Evolutionary conservation across 179 eudicot species (phyloP).

Genomic region (Camellia oleifera): DNA sequence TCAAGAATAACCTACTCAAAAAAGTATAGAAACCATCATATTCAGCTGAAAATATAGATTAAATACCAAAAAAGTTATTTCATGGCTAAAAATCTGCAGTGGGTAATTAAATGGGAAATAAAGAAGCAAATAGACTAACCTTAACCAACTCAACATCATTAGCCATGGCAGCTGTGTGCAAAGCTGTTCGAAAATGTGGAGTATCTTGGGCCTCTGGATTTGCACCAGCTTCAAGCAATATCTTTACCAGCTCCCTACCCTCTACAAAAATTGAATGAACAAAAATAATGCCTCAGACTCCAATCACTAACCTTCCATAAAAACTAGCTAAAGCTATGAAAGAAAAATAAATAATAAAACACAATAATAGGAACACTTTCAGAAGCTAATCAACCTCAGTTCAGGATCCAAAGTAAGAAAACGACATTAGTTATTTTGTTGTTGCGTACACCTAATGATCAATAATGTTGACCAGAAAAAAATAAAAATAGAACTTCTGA

Average conservation of each 20-base stretch:
- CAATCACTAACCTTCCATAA: not conserved
- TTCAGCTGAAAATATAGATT: not conserved
- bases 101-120: not conserved
- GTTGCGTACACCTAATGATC: not conserved
- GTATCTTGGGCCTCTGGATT: conserved; percentile 73
- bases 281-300: not conserved
- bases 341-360: not conserved
- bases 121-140: conserved; percentile 39
- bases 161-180: conserved; percentile 90
- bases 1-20: conserved; percentile 68
- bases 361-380: not conserved
- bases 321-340: not conserved
- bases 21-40: conserved; percentile 2
- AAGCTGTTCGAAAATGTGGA: conserved; percentile 66
- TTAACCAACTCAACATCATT: conserved; percentile 81
- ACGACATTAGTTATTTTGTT: not conserved
- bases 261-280: conserved; percentile 32
- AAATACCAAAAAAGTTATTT: not conserved
- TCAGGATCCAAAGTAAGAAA: not conserved
- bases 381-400: not conserved
- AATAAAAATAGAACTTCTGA: not conserved
- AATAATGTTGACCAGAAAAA: not conserved
- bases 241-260: conserved; percentile 75
- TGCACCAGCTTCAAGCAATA: conserved; percentile 88
- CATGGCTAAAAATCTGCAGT: not conserved